phyloP scores from a whole-genome alignment of 2,329 filamentous ascomycete species.

The Aschersonia sp. region DNA sequence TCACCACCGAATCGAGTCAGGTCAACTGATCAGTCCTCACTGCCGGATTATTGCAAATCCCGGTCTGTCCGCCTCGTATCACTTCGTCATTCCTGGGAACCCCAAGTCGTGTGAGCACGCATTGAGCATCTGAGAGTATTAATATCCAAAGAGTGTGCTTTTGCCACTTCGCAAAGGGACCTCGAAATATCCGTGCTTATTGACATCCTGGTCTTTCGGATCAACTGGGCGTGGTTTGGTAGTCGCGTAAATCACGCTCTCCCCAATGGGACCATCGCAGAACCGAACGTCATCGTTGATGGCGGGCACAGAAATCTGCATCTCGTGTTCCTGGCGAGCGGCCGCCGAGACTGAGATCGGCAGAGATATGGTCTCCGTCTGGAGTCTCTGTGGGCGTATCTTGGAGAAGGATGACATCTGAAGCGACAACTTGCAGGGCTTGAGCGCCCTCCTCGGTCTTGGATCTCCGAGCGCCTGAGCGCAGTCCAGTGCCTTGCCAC shows the following conservation, averaged over 20 bases:
- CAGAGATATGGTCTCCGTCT: slow-evolving; percentile 5
- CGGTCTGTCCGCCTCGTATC: background rate
- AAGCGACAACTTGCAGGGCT: no score
- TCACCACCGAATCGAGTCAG: no score
- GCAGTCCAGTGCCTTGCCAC: background rate
- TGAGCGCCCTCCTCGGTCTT: no score
- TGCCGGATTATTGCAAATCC: no score
- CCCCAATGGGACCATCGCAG: slow-evolving; percentile 10
- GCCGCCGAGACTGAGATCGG: background rate
- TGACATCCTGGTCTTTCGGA: slow-evolving; percentile 1
- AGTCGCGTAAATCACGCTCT: background rate
- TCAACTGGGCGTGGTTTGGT: background rate
- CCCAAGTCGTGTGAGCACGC: background rate
- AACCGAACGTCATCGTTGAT: slow-evolving; percentile 13
- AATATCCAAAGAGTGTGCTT: slow-evolving; percentile 17
- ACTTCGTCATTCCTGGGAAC: background rate
- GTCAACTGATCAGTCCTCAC: no score
- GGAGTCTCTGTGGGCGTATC: background rate
- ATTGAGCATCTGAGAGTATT: background rate
- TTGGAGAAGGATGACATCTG: slow-evolving; percentile 6
- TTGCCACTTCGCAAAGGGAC: slow-evolving; percentile 20
- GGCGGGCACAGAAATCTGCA: slow-evolving; percentile 18
- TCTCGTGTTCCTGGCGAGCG: background rate
- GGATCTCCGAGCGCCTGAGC: no score
- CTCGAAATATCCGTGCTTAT: slow-evolving; percentile 9